Percentiles rank a stretch among this genome's conserved stretches.
These are phyloP conservation scores for Gilbertella persicaria DNA, from an alignment of 371 early-diverging fungal species.

Conservation along the genomic window DNA sequence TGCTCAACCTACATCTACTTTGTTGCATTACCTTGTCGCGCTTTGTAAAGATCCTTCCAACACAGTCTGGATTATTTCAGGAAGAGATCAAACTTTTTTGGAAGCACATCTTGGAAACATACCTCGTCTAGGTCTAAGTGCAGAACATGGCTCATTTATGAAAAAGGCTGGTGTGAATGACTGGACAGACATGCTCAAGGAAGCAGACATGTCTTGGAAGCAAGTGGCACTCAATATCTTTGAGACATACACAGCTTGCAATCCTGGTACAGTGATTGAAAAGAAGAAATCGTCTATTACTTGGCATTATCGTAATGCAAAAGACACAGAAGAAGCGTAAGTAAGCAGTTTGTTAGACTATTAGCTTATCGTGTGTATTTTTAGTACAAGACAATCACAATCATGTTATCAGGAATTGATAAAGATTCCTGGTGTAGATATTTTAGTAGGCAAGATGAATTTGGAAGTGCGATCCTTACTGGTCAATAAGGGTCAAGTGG, in stretches of 20 bases:
- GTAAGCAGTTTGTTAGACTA: too few relatives aligned
- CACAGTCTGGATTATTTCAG: constrained; percentile 90
- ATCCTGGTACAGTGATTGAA: constrained; percentile 91
- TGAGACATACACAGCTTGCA: constrained; percentile 84
- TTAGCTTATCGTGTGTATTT: too few relatives aligned
- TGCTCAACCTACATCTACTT: constrained; percentile 70
- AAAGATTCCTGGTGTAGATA: constrained; percentile 87
- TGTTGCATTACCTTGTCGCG: constrained; percentile 61
- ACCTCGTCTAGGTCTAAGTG: constrained; percentile 71
- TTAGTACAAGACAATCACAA: constrained; percentile 65
- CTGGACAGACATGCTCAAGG: constrained; percentile 86
- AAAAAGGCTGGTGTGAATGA: constrained; percentile 75
- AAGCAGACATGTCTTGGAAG: constrained; percentile 86
- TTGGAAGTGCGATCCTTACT: constrained; percentile 86
- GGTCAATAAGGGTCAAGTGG: constrained; percentile 93
- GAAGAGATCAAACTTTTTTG: constrained; percentile 64
- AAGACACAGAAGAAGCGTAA: constrained; percentile 35
- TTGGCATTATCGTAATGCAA: constrained; percentile 91
- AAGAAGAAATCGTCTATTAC: constrained; percentile 83
- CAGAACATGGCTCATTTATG: constrained; percentile 77
- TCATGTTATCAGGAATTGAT: constrained; percentile 84
- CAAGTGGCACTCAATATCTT: constrained; percentile 86
- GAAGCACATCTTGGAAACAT: constrained; percentile 79
- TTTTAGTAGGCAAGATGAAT: constrained; percentile 95
- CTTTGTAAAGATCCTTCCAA: constrained; percentile 81